These are phyloP conservation scores for Pisolithus thermaeus DNA, from an alignment of 1,284 basidiomycete genomes.

Conservation along the genomic window DNA sequence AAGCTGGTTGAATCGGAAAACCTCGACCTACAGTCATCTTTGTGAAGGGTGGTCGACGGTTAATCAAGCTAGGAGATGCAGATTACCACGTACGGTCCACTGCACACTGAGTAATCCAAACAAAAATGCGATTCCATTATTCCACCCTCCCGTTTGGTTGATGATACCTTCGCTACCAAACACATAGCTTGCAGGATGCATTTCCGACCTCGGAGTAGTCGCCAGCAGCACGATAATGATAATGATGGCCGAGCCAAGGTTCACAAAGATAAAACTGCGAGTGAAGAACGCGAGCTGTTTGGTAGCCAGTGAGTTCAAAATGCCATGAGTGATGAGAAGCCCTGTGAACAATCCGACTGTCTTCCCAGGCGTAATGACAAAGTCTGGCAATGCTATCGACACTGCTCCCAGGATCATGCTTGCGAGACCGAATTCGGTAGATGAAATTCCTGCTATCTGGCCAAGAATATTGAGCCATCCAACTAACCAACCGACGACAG, in stretches of 20 bases:
- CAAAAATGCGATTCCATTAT: constrained; percentile 76
- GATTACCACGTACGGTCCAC: constrained; percentile 64
- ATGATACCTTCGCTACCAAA: constrained; percentile 64
- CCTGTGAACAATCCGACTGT: constrained; percentile 71
- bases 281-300: constrained; percentile 75
- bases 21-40: constrained; percentile 57
- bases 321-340: constrained; percentile 65
- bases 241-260: constrained; percentile 70
- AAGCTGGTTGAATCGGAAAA: neutral
- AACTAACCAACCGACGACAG: constrained; percentile 68
- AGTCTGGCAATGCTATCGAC: constrained; percentile 11
- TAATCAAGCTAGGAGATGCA: neutral
- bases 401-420: constrained; percentile 85
- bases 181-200: constrained; percentile 76
- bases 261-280: constrained; percentile 80
- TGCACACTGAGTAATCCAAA: constrained; percentile 86
- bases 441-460: constrained; percentile 78
- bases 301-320: constrained; percentile 80
- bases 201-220: constrained; percentile 68
- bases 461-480: constrained; percentile 86
- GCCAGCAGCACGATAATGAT: constrained; percentile 85
- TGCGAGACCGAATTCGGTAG: constrained; percentile 84
- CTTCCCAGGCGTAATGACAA: constrained; percentile 44
- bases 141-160: constrained; percentile 76
- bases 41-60: constrained; percentile 6